phyloP scores from a whole-genome alignment of 192 early-diverging fungal genomes.

The Rhizoclosmatium globosum region DNA sequence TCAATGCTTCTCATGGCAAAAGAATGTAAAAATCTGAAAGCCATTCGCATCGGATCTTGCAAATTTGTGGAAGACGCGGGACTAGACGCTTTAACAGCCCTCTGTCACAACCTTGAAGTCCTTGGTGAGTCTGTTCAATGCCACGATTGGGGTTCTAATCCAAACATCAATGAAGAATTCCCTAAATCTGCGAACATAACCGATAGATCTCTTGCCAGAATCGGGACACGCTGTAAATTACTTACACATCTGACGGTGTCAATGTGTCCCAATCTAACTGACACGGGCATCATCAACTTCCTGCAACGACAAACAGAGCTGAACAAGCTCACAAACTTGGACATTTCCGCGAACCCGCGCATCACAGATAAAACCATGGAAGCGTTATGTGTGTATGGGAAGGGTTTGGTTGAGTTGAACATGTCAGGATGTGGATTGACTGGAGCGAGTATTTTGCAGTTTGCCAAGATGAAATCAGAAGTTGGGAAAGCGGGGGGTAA shows the following conservation, averaged over 20 bases:
- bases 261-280: conserved; percentile 12
- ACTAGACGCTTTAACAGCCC: conserved; percentile 11
- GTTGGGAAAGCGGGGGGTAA: background rate
- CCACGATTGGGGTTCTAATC: too few species aligned
- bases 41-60: conserved; percentile 21
- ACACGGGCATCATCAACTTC: conserved; percentile 3
- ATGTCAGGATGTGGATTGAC: conserved; percentile 18
- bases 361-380: conserved; percentile 24
- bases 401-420: conserved; percentile 14
- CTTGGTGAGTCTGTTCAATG: background rate
- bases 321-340: conserved; percentile 7
- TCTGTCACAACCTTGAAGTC: conserved; percentile 21
- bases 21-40: conserved; percentile 28
- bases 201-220: conserved; percentile 13
- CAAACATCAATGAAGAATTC: conserved; percentile 13
- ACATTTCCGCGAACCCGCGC: background rate
- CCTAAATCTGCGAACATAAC: conserved; percentile 35
- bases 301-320: background rate
- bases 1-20: conserved; percentile 21
- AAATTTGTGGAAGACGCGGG: conserved; percentile 23
- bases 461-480: conserved; percentile 15
- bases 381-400: background rate
- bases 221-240: conserved; percentile 23
- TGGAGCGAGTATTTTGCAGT: conserved; percentile 10
- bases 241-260: conserved; percentile 18